A percentile compares a stretch with the other conserved stretches of the same genome.
Conservation (phyloP, 768 basidiomycete genomes). For the Sarcomyxa edulis region DNA sequence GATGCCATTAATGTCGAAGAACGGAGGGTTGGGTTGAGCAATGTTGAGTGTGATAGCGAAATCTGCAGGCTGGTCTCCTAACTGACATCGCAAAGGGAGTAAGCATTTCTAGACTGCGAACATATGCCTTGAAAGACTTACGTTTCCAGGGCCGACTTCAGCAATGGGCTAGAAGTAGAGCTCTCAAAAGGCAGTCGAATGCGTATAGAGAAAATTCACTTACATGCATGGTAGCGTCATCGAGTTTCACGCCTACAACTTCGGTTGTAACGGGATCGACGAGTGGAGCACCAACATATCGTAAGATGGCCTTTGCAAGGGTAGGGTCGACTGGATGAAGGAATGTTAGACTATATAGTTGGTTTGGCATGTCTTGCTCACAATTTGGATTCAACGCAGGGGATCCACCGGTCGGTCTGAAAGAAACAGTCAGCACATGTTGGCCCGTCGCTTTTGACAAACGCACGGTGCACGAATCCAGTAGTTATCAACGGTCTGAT, state of each 20-base stretch:
- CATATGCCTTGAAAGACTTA: too few relatives aligned
- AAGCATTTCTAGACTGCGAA: neutral
- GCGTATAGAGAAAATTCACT: slow-evolving; percentile 2
- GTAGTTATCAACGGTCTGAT: slow-evolving; percentile 39
- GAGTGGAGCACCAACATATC: slow-evolving; percentile 28
- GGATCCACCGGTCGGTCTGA: slow-evolving; percentile 18
- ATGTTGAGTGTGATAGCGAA: slow-evolving; percentile 17
- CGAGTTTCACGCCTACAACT: slow-evolving; percentile 15
- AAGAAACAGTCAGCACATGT: slow-evolving; percentile 2
- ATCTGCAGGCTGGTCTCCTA: slow-evolving; percentile 15
- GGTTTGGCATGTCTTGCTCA: neutral
- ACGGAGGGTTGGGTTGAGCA: slow-evolving; percentile 24
- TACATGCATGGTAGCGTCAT: slow-evolving; percentile 24
- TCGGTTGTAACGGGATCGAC: slow-evolving; percentile 25
- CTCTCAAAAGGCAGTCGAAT: neutral
- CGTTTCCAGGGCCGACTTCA: slow-evolving; percentile 12
- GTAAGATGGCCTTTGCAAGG: slow-evolving; percentile 30
- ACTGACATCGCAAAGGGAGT: too few relatives aligned
- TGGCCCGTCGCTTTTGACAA: neutral
- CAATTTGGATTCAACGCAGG: slow-evolving; percentile 21
- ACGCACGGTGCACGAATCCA: slow-evolving; percentile 31
- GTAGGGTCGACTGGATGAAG: slow-evolving; percentile 18
- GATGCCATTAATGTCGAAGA: slow-evolving; percentile 25
- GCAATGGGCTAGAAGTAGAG: slow-evolving; percentile 9
- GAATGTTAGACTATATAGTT: neutral